Base-by-base conservation (phyloP, 163 green algal species). In the Scenedesmus sp. region DNA sequence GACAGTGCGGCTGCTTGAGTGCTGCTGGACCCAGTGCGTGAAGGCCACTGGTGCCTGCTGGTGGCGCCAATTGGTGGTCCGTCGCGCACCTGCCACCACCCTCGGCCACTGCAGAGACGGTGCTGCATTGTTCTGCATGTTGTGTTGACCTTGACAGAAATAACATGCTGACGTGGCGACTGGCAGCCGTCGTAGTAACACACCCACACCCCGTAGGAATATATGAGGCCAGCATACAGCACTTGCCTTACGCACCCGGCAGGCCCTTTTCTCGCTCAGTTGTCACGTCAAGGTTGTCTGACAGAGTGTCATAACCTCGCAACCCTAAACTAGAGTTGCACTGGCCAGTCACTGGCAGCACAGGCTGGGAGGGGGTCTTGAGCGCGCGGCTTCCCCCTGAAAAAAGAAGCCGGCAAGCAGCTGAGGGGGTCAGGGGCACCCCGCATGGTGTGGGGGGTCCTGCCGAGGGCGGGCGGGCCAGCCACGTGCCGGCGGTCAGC, bases 281-380 rank as follows among this genome's bases (percentile, higher is more conserved):
- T 46, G 64, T 59, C 54, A 55, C 85, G 85, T 60, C 85, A 89
- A 89, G 85, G 85, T 89, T 76, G 73, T 82, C 46, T 89, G 46
- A 89, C 46, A 52, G 85, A 67, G 64, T 66, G 62, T 82, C 66
- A n/a, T 52, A 76, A 89, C 85, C 85, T 89, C 85, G 85, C 59
- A 89, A 89, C 85, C 85, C 85, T 89, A 89, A 89, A 89, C 85
- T 89, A 82, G 85, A 62, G 85, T 89, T 77, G 85, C 85, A 62
- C 73, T 82, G 85, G 85, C 85, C 85, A 89, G 64, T 82, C 85
- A 89, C 59, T 89, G 85, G 85, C 85, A 89, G 85, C 85, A 89
- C 62, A 26, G 26, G 62, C 34, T 89, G 26, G 62, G 13, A 83
- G 85, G 85, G 70, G 85, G 85, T 89, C 85, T 89, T 89, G 85